These are phyloP conservation scores for Xylariaceae sp. DNA, from an alignment of 2,329 filamentous ascomycete species.

Conservation along the genomic window DNA sequence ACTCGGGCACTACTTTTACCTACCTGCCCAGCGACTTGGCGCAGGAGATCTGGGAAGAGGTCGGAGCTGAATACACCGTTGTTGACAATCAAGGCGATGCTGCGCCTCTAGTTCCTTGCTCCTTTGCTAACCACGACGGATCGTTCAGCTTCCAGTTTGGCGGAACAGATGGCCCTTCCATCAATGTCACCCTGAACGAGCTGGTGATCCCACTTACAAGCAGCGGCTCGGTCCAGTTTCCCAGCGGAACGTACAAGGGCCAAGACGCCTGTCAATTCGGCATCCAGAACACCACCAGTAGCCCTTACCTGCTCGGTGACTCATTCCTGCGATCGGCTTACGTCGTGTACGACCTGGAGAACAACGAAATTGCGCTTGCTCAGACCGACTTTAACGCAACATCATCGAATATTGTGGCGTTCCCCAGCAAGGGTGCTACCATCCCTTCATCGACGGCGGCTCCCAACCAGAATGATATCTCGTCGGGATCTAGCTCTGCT, in stretches of 20 bases:
- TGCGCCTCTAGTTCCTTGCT: conserved; percentile 49
- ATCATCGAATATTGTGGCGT: conserved; percentile 45
- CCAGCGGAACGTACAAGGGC: conserved; percentile 40
- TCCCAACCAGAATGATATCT: conserved; percentile 33
- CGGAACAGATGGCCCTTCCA: conserved; percentile 43
- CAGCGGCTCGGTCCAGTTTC: conserved; percentile 34
- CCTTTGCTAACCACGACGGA: conserved; percentile 40
- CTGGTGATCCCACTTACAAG: conserved; percentile 46
- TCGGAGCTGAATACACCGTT: conserved; percentile 52
- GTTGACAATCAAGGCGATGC: conserved; percentile 35
- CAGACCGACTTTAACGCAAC: conserved; percentile 54
- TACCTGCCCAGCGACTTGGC: conserved; percentile 64
- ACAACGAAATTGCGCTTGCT: conserved; percentile 54
- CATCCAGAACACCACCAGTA: conserved; percentile 46
- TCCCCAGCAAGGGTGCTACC: conserved; percentile 44
- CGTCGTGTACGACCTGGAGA: conserved; percentile 56
- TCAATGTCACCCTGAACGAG: conserved; percentile 53
- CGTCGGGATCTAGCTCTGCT: conserved; percentile 4
- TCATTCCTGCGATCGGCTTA: conserved; percentile 58
- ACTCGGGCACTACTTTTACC: conserved; percentile 70
- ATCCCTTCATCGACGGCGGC: conserved; percentile 49
- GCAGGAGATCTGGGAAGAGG: conserved; percentile 49
- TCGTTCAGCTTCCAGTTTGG: conserved; percentile 54
- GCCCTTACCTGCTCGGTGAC: conserved; percentile 50
- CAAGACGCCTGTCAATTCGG: conserved; percentile 52